phyloP scores from a whole-genome alignment of 352 stramenopile genomes.

The Pythium phragmiticola region DNA sequence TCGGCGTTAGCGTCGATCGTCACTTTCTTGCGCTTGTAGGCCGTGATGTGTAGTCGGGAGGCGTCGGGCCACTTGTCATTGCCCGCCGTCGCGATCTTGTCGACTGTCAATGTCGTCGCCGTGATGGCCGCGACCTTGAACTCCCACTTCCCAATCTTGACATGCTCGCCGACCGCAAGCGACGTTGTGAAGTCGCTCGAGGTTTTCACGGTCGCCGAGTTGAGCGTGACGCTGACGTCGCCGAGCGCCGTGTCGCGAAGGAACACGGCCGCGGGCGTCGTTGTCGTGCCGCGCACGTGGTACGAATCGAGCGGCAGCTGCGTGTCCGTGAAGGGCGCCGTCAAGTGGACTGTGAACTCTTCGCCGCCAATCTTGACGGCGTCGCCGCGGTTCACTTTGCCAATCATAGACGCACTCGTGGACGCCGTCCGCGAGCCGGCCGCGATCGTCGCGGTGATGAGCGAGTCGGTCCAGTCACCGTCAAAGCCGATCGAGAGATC shows the following conservation, averaged over 20 bases:
- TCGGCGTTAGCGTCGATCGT: constrained; percentile 51
- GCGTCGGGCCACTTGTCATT: constrained; percentile 39
- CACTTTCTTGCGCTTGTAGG: constrained; percentile 68
- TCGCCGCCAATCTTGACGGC: constrained; percentile 50
- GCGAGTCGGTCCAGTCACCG: constrained; percentile 44
- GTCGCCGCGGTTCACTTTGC: constrained; percentile 68
- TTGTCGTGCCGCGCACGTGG: constrained; percentile 46
- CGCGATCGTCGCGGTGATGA: constrained; percentile 37
- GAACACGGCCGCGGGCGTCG: constrained; percentile 35
- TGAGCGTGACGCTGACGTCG: constrained; percentile 47
- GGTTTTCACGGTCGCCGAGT: constrained; percentile 37
- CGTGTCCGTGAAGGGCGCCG: constrained; percentile 67
- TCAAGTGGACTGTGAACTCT: constrained; percentile 60
- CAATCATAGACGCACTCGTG: constrained; percentile 53
- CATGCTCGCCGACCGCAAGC: constrained; percentile 42
- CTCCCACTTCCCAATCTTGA: constrained; percentile 54
- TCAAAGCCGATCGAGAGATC: constrained; percentile 76
- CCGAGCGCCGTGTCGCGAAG: constrained; percentile 66
- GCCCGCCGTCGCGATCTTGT: constrained; percentile 24
- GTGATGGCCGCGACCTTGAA: constrained; percentile 43
- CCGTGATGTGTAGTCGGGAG: constrained; percentile 48
- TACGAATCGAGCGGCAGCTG: constrained; percentile 68
- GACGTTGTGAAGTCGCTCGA: constrained; percentile 39
- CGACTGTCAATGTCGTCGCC: constrained; percentile 36
- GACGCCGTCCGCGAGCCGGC: constrained; percentile 50